phyloP scores from a whole-genome alignment of 2,329 filamentous ascomycete species.

The Penicillium brasilianum region DNA sequence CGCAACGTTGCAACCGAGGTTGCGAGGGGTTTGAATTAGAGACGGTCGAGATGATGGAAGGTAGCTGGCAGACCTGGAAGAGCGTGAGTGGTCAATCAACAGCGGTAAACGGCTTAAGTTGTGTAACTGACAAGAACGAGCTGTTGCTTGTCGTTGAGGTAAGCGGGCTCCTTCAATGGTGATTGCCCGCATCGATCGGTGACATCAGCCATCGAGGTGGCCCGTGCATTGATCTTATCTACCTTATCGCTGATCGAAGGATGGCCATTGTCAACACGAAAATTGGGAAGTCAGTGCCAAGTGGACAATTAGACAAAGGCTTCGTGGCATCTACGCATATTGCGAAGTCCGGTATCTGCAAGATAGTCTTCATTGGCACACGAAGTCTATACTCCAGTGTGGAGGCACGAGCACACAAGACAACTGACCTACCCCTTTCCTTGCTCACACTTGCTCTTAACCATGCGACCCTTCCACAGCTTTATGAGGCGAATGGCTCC shows the following conservation, averaged over 20 bases:
- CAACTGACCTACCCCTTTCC: not conserved
- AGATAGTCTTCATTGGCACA: too few relatives aligned
- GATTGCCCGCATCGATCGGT: conserved; percentile 4
- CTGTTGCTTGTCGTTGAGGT: not conserved
- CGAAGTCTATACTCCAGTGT: not conserved
- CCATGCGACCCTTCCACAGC: not conserved
- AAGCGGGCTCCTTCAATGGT: not conserved
- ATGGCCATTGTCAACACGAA: not conserved
- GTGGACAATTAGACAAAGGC: not conserved
- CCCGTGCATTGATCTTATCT: conserved; percentile 3
- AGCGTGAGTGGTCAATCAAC: not conserved
- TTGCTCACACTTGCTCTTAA: not conserved
- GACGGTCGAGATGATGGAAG: not conserved
- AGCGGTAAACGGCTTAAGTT: not conserved
- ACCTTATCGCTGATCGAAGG: not conserved
- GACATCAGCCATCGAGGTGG: conserved; percentile 4
- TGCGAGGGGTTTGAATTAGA: not conserved
- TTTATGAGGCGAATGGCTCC: not conserved
- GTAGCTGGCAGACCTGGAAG: not conserved
- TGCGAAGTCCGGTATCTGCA: not conserved
- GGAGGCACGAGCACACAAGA: not conserved
- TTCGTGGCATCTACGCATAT: not conserved
- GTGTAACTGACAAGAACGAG: not conserved
- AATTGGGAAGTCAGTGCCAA: not conserved
- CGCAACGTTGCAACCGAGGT: not conserved